These are phyloP conservation scores for Fragilaria radians DNA, from an alignment of 108 stramenopile genomes.

Conservation along the genomic window DNA sequence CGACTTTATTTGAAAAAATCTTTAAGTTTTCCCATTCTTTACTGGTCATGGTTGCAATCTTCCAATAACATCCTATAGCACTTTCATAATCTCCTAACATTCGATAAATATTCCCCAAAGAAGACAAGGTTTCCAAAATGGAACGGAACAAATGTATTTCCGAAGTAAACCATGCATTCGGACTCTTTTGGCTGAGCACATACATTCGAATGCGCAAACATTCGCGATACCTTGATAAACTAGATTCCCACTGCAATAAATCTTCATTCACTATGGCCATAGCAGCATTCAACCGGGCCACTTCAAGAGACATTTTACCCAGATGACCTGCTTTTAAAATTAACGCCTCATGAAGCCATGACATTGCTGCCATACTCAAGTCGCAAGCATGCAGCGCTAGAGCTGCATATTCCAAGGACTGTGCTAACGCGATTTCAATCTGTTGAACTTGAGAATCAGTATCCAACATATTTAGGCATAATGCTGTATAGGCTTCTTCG, in stretches of 20 bases:
- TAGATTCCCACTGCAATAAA: constrained; percentile 23
- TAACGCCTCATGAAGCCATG: constrained; percentile 34
- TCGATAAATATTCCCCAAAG: constrained; percentile 7
- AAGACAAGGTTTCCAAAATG: background rate
- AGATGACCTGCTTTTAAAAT: constrained; percentile 29
- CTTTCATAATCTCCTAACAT: constrained; percentile 3
- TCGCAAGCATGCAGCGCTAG: constrained; percentile 1
- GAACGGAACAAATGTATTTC: background rate
- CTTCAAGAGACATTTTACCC: constrained; percentile 29
- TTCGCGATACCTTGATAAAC: constrained; percentile 30
- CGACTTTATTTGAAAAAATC: background rate
- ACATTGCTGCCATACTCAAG: constrained; percentile 8
- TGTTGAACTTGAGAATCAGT: background rate
- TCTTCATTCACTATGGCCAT: constrained; percentile 40
- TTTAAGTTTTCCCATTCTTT: constrained; percentile 2
- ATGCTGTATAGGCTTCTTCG: background rate
- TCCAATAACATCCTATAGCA: constrained; percentile 11
- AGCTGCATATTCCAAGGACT: constrained; percentile 2
- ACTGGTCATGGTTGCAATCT: background rate
- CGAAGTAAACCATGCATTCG: background rate
- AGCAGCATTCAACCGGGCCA: constrained; percentile 37
- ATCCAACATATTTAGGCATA: background rate
- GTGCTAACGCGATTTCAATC: constrained; percentile 2
- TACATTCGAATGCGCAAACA: constrained; percentile 33
- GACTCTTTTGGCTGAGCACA: background rate